Percentiles rank a stretch among this genome's conserved stretches.
phyloP scores from a whole-genome alignment of 108 stramenopile species.

The Nitzschia sp. region DNA sequence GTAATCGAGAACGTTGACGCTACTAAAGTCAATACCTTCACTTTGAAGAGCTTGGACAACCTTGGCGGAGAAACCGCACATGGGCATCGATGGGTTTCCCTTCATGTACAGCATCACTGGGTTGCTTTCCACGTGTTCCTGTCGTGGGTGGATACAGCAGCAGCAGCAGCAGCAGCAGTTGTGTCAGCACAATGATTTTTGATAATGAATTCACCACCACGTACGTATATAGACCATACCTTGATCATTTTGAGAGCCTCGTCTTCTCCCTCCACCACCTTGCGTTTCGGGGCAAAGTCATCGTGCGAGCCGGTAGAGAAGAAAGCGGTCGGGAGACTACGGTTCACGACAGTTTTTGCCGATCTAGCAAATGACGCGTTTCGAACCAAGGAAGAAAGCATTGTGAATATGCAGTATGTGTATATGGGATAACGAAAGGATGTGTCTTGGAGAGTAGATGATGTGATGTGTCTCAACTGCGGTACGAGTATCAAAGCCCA shows the following conservation, averaged over 20 bases:
- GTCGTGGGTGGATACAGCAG: neutral
- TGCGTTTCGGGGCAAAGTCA: constrained; percentile 86
- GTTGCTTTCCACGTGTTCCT: constrained; percentile 71
- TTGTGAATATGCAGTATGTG: no score
- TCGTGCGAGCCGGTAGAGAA: constrained; percentile 62
- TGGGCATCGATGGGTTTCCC: constrained; percentile 93
- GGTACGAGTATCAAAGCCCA: no score
- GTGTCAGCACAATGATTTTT: neutral
- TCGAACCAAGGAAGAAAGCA: constrained; percentile 24
- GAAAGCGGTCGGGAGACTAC: constrained; percentile 7
- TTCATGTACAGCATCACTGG: constrained; percentile 99
- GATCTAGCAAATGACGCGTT: neutral
- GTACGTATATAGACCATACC: neutral
- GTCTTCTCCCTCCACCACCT: constrained; percentile 49
- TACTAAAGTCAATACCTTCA: constrained; percentile 89
- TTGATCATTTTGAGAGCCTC: constrained; percentile 66
- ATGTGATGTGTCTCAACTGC: no score
- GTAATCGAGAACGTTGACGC: constrained; percentile 98
- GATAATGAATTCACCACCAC: neutral
- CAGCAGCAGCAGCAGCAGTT: no score
- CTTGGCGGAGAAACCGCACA: constrained; percentile 96
- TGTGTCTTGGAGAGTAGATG: no score
- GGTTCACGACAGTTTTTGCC: neutral
- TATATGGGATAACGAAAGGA: no score
- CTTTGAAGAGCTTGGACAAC: constrained; percentile 88